Evolutionary conservation across 164 flowering plant species (phyloP), one percentile per base, ranked within the genome.

Genomic region (Kalanchoe fedtschenkoi): DNA sequence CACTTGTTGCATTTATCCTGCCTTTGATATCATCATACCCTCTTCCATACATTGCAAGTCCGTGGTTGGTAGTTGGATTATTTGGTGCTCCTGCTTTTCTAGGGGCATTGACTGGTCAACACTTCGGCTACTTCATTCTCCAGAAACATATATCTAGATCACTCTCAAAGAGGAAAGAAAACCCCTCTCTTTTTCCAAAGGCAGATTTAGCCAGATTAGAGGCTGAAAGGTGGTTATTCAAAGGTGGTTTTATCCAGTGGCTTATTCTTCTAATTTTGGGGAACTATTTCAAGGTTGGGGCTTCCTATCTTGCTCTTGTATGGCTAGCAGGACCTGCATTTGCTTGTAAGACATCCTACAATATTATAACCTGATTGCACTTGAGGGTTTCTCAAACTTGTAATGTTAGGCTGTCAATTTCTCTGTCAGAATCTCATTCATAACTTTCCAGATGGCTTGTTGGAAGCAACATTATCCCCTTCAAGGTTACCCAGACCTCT

Each of bases 211-310:
- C 77, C 68, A 82, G 79, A 69, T 80, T 84, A 62, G 98, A 92
- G 72, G 87, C 93, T 58, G 96, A 89, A 76, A 88, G 98, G 77
- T 92, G 96, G 96, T 77, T 92, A 54, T 92, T 66, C 69, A 92
- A 92, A 81, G 77, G 86, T 61, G 98, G 98, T 63, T 77, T 77
- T 57, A 32, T 88, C 47, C 98, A 89, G 75, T 92, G 98, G 96
- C 76, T 92, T 65, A 44, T 77, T 69, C 72, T 89, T 68, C 72
- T 89, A 63, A 72, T 79, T 15, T n/a, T 76, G 14, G 93, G 91
- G 68, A 85, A 71, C 65, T 86, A 77, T 51, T 89, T 69, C 56
- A 81, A 78, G 68, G 67, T 89, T 62, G 98, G 96, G 43, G 85
- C 96, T 60, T 70, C 96, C 34, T 92, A 87, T 76, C 16, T 92